These are phyloP conservation scores for Candida glaebosa DNA, from an alignment of 805 yeast genomes.

Conservation along the genomic window DNA sequence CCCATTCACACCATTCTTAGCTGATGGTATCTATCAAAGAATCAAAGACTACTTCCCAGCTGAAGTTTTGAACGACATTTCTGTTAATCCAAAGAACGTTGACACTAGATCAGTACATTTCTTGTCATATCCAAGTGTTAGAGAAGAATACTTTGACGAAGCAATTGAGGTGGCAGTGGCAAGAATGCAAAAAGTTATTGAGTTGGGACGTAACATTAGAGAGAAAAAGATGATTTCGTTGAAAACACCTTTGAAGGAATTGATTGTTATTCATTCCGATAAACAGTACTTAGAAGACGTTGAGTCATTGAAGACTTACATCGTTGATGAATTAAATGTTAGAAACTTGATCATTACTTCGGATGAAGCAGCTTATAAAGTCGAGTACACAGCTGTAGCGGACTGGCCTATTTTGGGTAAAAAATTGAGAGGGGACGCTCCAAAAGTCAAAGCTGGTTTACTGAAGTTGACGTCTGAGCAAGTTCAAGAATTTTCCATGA, in stretches of 20 bases:
- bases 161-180: slow-evolving; percentile 83
- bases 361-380: slow-evolving; percentile 90
- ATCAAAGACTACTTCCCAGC: slow-evolving; percentile 61
- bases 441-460: slow-evolving; percentile 90
- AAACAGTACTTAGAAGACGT: slow-evolving; percentile 71
- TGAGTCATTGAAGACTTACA: slow-evolving; percentile 71
- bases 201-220: slow-evolving; percentile 92
- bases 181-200: slow-evolving; percentile 97
- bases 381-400: slow-evolving; percentile 89
- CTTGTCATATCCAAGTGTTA: slow-evolving; percentile 83
- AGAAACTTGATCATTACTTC: slow-evolving; percentile 83
- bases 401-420: slow-evolving; percentile 99
- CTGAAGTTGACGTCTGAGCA: slow-evolving; percentile 79
- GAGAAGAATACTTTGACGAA: slow-evolving; percentile 75
- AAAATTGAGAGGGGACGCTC: slow-evolving; percentile 91
- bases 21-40: slow-evolving; percentile 84
- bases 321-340: slow-evolving; percentile 87
- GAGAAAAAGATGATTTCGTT: slow-evolving; percentile 92
- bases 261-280: slow-evolving; percentile 84
- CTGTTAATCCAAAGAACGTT: slow-evolving; percentile 39
- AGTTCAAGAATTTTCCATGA: slow-evolving; percentile 67
- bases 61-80: slow-evolving; percentile 46
- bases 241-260: slow-evolving; percentile 88
- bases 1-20: slow-evolving; percentile 95
- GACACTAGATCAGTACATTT: slow-evolving; percentile 89